A percentile compares a stretch with the other conserved stretches of the same genome.
These are phyloP conservation scores for Puccinia sorghi DNA, from an alignment of 1,284 basidiomycete species.

Conservation along the genomic window DNA sequence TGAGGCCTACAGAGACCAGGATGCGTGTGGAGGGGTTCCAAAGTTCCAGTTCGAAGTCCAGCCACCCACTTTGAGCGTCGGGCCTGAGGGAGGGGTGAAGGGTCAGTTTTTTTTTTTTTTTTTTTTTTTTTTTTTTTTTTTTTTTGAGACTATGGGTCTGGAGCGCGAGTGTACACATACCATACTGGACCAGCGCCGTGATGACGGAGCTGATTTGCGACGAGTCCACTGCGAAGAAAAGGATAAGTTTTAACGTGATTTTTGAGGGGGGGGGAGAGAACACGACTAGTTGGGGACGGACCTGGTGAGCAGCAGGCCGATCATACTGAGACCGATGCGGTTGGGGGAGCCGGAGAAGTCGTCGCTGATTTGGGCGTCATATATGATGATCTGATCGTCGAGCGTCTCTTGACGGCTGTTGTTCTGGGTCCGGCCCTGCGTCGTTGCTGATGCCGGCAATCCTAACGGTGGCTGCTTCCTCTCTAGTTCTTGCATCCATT, in stretches of 20 bases:
- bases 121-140: no score
- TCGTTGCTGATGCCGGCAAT: no score
- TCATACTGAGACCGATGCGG: slow-evolving; percentile 28
- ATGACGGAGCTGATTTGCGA: slow-evolving; percentile 41
- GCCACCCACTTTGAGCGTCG: slow-evolving; percentile 9
- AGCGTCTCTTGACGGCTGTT: background rate
- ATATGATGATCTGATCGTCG: slow-evolving; percentile 25
- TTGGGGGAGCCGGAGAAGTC: slow-evolving; percentile 9
- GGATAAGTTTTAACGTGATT: background rate
- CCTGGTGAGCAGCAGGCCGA: slow-evolving; percentile 24
- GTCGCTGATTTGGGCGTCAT: background rate
- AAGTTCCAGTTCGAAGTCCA: slow-evolving; percentile 24
- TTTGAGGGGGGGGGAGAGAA: background rate
- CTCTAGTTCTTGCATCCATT: background rate
- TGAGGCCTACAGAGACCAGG: slow-evolving; percentile 2
- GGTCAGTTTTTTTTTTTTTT: no score
- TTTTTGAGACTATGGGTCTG: background rate
- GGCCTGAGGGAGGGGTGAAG: background rate
- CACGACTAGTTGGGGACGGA: background rate
- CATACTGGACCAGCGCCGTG: slow-evolving; percentile 42
- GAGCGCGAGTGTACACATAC: background rate
- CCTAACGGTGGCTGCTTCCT: background rate
- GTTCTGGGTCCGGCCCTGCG: background rate
- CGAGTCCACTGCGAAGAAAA: background rate
- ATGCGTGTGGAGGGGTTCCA: slow-evolving; percentile 19